A percentile compares a stretch with the other conserved stretches of the same genome.
Evolutionary conservation across 345 rosid species (phyloP).

Genomic region (rapeseed (Brassica napus)): DNA sequence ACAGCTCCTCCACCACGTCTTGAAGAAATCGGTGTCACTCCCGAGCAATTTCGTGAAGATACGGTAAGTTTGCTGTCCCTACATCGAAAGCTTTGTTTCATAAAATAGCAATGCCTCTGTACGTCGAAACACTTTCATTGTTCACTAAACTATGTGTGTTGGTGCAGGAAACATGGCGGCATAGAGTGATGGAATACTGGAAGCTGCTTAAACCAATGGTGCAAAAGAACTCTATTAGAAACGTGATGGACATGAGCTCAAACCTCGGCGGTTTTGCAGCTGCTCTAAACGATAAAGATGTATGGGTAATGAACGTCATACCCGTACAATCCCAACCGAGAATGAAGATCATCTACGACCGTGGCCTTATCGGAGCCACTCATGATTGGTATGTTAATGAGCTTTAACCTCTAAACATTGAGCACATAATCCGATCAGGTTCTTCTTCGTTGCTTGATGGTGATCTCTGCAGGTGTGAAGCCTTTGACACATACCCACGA

Average conservation of each 20-base stretch:
- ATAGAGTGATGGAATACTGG: conserved; percentile 85
- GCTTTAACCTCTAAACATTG: neutral
- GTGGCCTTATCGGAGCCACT: conserved; percentile 94
- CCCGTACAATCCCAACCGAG: conserved; percentile 63
- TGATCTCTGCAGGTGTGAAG: conserved; percentile 70
- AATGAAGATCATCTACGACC: conserved; percentile 84
- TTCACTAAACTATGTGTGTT: conserved; percentile 8
- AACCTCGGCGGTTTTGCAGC: conserved; percentile 93
- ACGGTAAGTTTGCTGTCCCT: conserved; percentile 47
- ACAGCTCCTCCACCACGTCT: conserved; percentile 75
- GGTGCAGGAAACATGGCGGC: conserved; percentile 79
- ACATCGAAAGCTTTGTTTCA: neutral
- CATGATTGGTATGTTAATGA: conserved; percentile 76
- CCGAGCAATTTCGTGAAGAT: conserved; percentile 72
- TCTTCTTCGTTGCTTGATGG: neutral
- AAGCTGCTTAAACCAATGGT: conserved; percentile 81
- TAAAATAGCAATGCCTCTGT: neutral
- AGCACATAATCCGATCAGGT: neutral
- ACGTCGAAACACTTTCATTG: neutral
- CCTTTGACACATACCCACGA: conserved; percentile 91
- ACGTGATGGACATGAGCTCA: conserved; percentile 98
- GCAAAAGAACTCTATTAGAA: conserved; percentile 73
- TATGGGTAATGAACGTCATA: conserved; percentile 98
- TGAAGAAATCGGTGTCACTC: conserved; percentile 71
- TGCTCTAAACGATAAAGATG: conserved; percentile 73